Conservation (phyloP, 108 stramenopile genomes). For the Skeletonema costatum region DNA sequence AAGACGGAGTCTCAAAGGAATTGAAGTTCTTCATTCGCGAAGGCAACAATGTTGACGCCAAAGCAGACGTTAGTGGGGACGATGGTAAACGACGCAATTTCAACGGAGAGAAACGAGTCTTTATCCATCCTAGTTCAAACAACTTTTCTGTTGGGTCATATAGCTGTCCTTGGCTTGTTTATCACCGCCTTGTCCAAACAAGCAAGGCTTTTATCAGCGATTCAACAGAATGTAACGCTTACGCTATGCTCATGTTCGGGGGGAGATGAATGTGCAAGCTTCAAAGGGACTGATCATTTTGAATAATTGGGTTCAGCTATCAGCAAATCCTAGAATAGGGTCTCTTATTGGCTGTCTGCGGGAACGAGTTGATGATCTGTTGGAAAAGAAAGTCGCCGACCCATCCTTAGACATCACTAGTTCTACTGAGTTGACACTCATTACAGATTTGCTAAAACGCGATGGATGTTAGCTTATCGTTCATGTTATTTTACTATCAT, state of each 20-base stretch:
- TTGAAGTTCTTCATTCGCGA: slow-evolving; percentile 72
- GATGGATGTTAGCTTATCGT: neutral
- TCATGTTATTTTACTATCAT: too few species aligned
- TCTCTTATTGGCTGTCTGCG: slow-evolving; percentile 89
- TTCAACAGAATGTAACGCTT: slow-evolving; percentile 89
- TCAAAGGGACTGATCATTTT: slow-evolving; percentile 76
- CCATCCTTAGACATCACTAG: slow-evolving; percentile 63
- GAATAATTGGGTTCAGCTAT: slow-evolving; percentile 79
- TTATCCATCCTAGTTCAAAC: slow-evolving; percentile 88
- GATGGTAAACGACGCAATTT: neutral
- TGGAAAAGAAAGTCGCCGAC: slow-evolving; percentile 64
- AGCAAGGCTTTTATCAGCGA: slow-evolving; percentile 90
- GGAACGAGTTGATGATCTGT: slow-evolving; percentile 70
- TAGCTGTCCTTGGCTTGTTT: slow-evolving; percentile 94
- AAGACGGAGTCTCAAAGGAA: slow-evolving; percentile 71
- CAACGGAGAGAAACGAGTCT: slow-evolving; percentile 81
- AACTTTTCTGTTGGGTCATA: slow-evolving; percentile 81
- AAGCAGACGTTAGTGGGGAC: slow-evolving; percentile 13
- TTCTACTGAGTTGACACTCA: slow-evolving; percentile 70
- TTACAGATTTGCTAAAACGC: slow-evolving; percentile 32
- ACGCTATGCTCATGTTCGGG: slow-evolving; percentile 91
- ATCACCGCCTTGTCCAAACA: slow-evolving; percentile 86
- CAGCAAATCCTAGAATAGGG: slow-evolving; percentile 89
- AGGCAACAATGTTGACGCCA: slow-evolving; percentile 15
- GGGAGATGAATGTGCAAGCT: slow-evolving; percentile 87